These are phyloP conservation scores for Coemansia sp. DNA, from an alignment of 192 early-diverging fungal genomes.

Conservation along the genomic window DNA sequence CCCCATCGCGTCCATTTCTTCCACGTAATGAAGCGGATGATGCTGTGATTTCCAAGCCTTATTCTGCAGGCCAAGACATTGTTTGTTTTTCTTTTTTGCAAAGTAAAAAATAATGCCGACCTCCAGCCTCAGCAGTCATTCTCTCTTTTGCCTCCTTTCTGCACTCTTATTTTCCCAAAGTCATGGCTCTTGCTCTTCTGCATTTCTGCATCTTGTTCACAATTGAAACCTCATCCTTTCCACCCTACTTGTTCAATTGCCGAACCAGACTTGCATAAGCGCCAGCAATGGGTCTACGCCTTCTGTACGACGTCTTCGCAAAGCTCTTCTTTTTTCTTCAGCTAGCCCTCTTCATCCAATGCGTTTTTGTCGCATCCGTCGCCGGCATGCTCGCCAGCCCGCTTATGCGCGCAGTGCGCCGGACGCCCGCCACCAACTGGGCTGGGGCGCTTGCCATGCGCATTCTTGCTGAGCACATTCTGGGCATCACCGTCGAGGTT, in stretches of 20 bases:
- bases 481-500: constrained; percentile 64
- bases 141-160: neutral
- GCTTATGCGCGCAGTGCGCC: constrained; percentile 30
- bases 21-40: too few species aligned
- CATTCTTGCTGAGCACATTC: constrained; percentile 53
- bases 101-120: too few species aligned
- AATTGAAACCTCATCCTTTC: neutral
- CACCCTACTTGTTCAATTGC: neutral
- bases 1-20: too few species aligned
- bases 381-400: constrained; percentile 35
- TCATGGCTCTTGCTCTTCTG: neutral
- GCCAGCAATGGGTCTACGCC: constrained; percentile 21
- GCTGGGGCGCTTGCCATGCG: constrained; percentile 62
- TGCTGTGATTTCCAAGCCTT: too few species aligned
- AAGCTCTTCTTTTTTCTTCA: constrained; percentile 36
- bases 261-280: neutral
- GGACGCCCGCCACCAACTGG: constrained; percentile 59
- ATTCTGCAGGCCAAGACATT: neutral
- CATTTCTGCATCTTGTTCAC: neutral
- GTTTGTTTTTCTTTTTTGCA: neutral
- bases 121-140: neutral
- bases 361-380: constrained; percentile 31
- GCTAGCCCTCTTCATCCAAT: constrained; percentile 40
- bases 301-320: constrained; percentile 16
- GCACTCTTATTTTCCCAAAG: neutral